Evolutionary conservation across 345 rosid species (phyloP), one percentile per base, ranked within the genome.

Genomic region (Ceriops decandra): DNA sequence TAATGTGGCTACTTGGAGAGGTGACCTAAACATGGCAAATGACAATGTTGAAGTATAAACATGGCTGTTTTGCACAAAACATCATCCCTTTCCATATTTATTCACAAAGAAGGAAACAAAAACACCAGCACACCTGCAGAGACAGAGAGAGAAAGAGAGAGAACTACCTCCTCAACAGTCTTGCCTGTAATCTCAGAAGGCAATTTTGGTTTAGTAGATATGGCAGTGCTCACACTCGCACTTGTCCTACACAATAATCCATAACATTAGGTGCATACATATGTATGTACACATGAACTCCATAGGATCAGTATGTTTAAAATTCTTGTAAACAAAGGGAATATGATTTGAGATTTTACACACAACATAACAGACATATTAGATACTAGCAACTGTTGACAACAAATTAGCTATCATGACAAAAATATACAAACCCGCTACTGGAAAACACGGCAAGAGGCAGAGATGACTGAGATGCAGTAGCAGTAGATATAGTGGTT

Each of bases 171-270:
- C 80, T 95, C 99, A 64, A 92, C 96, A 60, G 92, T 86, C 85
- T 87, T 88, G 72, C 98, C 99, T 36, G 85, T 83, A 27, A 92
- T 90, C 80, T 87, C 98, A 77, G 92, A 95, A 49, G 98, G 98
- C 71, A 90, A 64, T 66, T 87, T 90, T 58, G 95, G 97, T 58
- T 86, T 49, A 64, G 83, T 64, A 74, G 90, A 38, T 58, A 74
- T 80, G 24, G 87, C 70, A 66, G 87, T 58, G 30, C 77, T 82
- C 60, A 74, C 75, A 78, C 81, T 72, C 60, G 90, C 77, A 84
- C 79, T 87, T 62, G 84, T 79, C 81, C 97, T 87, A 66, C 46
- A 64, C 52, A 60, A 79, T 61, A 75, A 73, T 56, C 3, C 54
- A 52, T 8, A 30, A 38, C 20, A 59, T 67, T 32, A 65, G 67